Percentiles rank a stretch among this genome's conserved stretches.
Evolutionary conservation across 768 basidiomycete genomes (phyloP).

Genomic region (Lactarius sp.): DNA sequence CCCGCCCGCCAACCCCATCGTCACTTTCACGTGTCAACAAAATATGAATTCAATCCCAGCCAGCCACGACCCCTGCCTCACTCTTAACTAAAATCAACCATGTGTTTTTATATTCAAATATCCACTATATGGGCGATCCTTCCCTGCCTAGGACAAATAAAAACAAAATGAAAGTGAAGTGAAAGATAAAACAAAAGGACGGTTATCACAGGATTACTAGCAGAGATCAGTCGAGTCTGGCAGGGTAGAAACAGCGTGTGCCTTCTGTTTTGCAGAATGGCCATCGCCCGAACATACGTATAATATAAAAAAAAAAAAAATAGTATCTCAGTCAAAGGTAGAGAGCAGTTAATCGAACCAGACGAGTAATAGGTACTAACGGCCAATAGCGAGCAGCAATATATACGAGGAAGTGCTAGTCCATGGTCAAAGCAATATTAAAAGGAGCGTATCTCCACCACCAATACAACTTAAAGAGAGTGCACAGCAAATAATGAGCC

Average conservation of each 20-base stretch:
- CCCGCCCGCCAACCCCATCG: neutral
- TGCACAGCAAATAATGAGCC: slow-evolving; percentile 21
- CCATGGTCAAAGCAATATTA: slow-evolving; percentile 23
- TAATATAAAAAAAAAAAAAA: slow-evolving; percentile 22
- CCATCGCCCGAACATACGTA: slow-evolving; percentile 25
- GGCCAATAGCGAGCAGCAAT: slow-evolving; percentile 18
- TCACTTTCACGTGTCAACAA: slow-evolving; percentile 19
- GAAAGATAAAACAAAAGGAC: neutral
- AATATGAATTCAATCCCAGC: slow-evolving; percentile 8
- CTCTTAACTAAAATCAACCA: neutral
- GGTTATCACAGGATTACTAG: slow-evolving; percentile 9
- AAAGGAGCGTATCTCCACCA: slow-evolving; percentile 15
- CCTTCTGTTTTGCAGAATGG: slow-evolving; percentile 20
- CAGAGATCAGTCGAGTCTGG: slow-evolving; percentile 1
- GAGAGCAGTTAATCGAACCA: slow-evolving; percentile 12
- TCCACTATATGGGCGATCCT: slow-evolving; percentile 16
- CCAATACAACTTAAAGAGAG: slow-evolving; percentile 14
- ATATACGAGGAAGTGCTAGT: slow-evolving; percentile 22
- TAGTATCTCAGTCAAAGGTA: slow-evolving; percentile 17
- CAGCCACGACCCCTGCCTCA: neutral
- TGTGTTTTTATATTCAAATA: neutral
- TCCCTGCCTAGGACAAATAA: slow-evolving; percentile 5
- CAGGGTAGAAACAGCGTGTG: slow-evolving; percentile 6
- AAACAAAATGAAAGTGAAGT: neutral
- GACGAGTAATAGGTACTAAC: slow-evolving; percentile 15